Percentiles rank a stretch among this genome's conserved stretches.
phyloP scores from a whole-genome alignment of 257 asterid genomes.

The Fraxinus quadrangulata region DNA sequence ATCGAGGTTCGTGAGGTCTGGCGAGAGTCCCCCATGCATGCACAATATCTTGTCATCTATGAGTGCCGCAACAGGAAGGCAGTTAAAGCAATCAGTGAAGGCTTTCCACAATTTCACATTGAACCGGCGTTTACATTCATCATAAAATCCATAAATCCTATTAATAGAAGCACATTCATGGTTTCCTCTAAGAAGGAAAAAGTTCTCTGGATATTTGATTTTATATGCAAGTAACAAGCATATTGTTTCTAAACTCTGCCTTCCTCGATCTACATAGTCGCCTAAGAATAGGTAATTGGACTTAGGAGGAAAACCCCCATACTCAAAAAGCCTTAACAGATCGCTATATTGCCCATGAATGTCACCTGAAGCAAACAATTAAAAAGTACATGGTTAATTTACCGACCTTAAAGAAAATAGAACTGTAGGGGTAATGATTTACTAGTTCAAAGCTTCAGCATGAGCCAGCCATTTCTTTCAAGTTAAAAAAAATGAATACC shows the following conservation, averaged over 20 bases:
- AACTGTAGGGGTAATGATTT: slow-evolving; percentile 11
- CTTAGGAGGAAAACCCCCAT: slow-evolving; percentile 62
- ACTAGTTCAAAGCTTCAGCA: slow-evolving; percentile 16
- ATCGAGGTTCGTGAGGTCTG: slow-evolving; percentile 52
- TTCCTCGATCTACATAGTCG: slow-evolving; percentile 63
- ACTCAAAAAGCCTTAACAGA: slow-evolving; percentile 64
- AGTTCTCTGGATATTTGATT: slow-evolving; percentile 59
- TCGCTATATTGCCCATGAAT: slow-evolving; percentile 67
- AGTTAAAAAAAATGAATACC: not conserved
- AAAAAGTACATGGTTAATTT: slow-evolving; percentile 8
- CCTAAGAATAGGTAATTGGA: slow-evolving; percentile 63
- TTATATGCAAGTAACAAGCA: slow-evolving; percentile 64
- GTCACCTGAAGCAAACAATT: slow-evolving; percentile 44
- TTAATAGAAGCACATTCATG: slow-evolving; percentile 64
- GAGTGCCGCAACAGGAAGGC: slow-evolving; percentile 68
- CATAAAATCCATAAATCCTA: slow-evolving; percentile 61
- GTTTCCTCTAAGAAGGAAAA: slow-evolving; percentile 64
- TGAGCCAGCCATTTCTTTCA: slow-evolving; percentile 1
- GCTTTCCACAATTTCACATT: slow-evolving; percentile 64
- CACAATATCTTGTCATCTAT: slow-evolving; percentile 61
- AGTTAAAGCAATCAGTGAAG: slow-evolving; percentile 59
- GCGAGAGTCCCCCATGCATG: slow-evolving; percentile 72
- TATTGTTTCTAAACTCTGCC: slow-evolving; percentile 61
- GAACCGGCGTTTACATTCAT: slow-evolving; percentile 63
- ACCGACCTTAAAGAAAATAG: slow-evolving; percentile 20